Evolutionary conservation across 148 eudicot genomes (phyloP).

Genomic region (Tetragonia tetragonoides): DNA sequence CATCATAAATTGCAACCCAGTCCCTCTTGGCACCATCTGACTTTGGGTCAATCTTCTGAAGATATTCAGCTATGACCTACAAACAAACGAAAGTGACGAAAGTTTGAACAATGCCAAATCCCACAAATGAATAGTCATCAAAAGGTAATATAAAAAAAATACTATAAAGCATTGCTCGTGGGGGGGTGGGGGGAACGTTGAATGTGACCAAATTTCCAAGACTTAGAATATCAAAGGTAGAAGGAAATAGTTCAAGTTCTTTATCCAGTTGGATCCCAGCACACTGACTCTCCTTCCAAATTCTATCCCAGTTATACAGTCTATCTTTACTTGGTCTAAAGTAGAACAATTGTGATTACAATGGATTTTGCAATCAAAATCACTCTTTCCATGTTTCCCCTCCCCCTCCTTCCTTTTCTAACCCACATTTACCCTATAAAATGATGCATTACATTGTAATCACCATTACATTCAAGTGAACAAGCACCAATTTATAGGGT

Average conservation of each 20-base stretch:
- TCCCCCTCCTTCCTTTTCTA: too few relatives aligned
- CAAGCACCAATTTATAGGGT: too few relatives aligned
- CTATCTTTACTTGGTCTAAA: too few relatives aligned
- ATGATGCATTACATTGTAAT: too few relatives aligned
- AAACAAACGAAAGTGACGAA: slow-evolving; percentile 22
- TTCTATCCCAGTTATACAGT: background rate
- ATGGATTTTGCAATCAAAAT: too few relatives aligned
- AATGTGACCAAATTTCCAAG: background rate
- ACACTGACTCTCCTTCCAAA: background rate
- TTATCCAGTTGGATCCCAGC: background rate
- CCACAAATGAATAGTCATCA: background rate
- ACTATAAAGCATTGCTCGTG: too few relatives aligned
- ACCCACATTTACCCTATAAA: too few relatives aligned
- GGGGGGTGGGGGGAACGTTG: background rate
- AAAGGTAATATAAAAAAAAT: too few relatives aligned
- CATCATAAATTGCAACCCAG: slow-evolving; percentile 99
- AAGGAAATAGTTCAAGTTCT: background rate
- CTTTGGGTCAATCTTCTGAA: slow-evolving; percentile 96
- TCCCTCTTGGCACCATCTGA: slow-evolving; percentile 99
- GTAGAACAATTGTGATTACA: too few relatives aligned
- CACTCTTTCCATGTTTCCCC: too few relatives aligned
- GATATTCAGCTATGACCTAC: slow-evolving; percentile 94
- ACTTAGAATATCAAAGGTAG: background rate
- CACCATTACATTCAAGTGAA: too few relatives aligned
- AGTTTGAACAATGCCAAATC: slow-evolving; percentile 1